A percentile compares a stretch with the other conserved stretches of the same genome.
These are phyloP conservation scores for Candida alai DNA, from an alignment of 805 yeast genomes.

Conservation along the genomic window DNA sequence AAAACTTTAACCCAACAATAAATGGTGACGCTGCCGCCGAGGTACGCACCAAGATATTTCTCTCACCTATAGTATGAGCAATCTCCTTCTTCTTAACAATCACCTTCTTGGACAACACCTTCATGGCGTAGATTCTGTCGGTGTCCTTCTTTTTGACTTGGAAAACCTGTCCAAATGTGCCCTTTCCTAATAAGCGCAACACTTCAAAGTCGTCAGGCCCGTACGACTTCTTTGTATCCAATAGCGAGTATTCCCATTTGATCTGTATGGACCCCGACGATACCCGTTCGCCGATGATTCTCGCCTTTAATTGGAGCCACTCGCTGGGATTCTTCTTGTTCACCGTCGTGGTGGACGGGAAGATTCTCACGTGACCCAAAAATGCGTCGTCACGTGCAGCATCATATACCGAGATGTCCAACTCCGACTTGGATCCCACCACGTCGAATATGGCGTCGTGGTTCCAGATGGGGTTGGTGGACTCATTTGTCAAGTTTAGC, in stretches of 20 bases:
- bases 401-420: constrained; percentile 91
- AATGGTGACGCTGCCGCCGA: constrained; percentile 87
- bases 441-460: constrained; percentile 93
- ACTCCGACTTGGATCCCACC: constrained; percentile 74
- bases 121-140: constrained; percentile 93
- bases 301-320: constrained; percentile 74
- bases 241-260: constrained; percentile 62
- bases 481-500: constrained; percentile 20
- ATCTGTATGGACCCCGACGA: constrained; percentile 70
- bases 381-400: constrained; percentile 77
- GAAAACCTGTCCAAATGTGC: constrained; percentile 96
- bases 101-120: constrained; percentile 88
- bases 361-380: constrained; percentile 76
- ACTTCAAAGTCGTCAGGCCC: constrained; percentile 96
- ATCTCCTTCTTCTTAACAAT: constrained; percentile 96
- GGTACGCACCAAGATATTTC: constrained; percentile 90
- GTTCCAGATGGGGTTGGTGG: constrained; percentile 77
- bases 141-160: constrained; percentile 93
- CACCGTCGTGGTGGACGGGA: constrained; percentile 47
- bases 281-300: constrained; percentile 72
- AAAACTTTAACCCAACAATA: constrained; percentile 91
- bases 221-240: constrained; percentile 67
- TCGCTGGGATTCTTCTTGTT: constrained; percentile 43
- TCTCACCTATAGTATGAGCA: constrained; percentile 97
- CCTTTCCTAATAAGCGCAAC: constrained; percentile 85